These are phyloP conservation scores for Sphenostylis stenocarpa DNA, from an alignment of 306 rosid genomes.

Conservation along the genomic window DNA sequence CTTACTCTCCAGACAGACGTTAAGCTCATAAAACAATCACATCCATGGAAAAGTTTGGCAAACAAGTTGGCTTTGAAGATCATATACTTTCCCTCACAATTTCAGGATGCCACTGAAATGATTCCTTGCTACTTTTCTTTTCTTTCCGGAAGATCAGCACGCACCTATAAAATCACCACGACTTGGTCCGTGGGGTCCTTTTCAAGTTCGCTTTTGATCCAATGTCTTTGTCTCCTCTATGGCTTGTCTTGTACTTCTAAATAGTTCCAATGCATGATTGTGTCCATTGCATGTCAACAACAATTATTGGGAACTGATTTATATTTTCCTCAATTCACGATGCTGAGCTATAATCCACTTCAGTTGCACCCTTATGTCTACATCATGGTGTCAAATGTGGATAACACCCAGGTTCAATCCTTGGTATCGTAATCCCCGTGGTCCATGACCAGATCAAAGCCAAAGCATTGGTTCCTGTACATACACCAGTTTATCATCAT, in stretches of 20 bases:
- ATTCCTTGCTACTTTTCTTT: not conserved
- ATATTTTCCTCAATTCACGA: not conserved
- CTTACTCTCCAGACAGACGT: too few relatives aligned
- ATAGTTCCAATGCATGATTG: conserved; percentile 21
- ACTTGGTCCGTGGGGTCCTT: not conserved
- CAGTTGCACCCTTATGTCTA: not conserved
- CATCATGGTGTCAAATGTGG: not conserved
- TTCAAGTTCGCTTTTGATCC: not conserved
- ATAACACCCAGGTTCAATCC: not conserved
- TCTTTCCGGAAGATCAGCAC: not conserved
- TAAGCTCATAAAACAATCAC: too few relatives aligned
- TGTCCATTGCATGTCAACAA: not conserved
- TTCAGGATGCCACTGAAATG: not conserved
- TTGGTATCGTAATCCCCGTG: too few relatives aligned
- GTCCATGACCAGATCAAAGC: too few relatives aligned
- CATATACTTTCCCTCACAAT: not conserved
- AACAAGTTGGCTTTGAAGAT: not conserved
- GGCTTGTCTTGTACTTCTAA: not conserved
- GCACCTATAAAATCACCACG: conserved; percentile 7
- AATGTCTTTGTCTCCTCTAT: conserved; percentile 20
- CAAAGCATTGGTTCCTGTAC: too few relatives aligned
- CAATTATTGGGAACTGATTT: not conserved
- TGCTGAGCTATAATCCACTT: conserved; percentile 28
- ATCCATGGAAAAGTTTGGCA: not conserved
- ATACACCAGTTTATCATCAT: too few relatives aligned